Evolutionary conservation across 1,284 basidiomycete species (phyloP).

Genomic region (Taiwanofungus camphoratus): DNA sequence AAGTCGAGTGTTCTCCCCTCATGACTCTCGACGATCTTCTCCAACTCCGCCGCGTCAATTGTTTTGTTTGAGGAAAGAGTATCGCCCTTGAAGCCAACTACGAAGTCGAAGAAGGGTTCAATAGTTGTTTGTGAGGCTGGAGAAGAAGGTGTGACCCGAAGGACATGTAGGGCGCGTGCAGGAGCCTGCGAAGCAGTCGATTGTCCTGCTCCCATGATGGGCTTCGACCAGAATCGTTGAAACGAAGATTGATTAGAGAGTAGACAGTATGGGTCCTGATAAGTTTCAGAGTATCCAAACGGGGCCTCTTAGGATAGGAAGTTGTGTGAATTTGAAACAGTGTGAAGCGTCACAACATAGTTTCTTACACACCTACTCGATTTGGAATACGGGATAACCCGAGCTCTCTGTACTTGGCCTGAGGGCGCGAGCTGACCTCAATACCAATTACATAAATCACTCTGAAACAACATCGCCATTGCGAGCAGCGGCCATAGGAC

Average conservation of each 20-base stretch:
- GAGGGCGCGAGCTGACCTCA: too few relatives aligned
- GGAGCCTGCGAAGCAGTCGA: conserved; percentile 56
- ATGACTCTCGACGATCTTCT: conserved; percentile 79
- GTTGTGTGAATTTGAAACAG: background rate
- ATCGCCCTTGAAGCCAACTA: conserved; percentile 83
- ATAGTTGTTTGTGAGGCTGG: conserved; percentile 82
- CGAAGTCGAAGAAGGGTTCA: conserved; percentile 96
- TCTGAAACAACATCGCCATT: too few relatives aligned
- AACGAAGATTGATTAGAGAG: background rate
- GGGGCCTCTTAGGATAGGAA: too few relatives aligned
- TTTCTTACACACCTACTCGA: conserved; percentile 5
- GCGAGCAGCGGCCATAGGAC: too few relatives aligned
- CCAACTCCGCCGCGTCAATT: conserved; percentile 71
- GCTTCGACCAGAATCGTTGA: background rate
- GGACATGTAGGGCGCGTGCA: conserved; percentile 72
- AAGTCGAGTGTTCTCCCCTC: conserved; percentile 79
- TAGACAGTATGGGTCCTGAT: too few relatives aligned
- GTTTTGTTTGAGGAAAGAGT: conserved; percentile 47
- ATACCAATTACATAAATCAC: too few relatives aligned
- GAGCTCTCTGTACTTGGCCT: too few relatives aligned
- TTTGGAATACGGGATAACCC: background rate
- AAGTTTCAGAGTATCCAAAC: too few relatives aligned
- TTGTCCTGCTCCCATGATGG: conserved; percentile 66
- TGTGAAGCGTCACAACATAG: background rate
- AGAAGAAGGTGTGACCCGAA: conserved; percentile 83